Evolutionary conservation across 495 filamentous ascomycete species (phyloP), one percentile per base, ranked within the genome.

Genomic region (Podospora australis): DNA sequence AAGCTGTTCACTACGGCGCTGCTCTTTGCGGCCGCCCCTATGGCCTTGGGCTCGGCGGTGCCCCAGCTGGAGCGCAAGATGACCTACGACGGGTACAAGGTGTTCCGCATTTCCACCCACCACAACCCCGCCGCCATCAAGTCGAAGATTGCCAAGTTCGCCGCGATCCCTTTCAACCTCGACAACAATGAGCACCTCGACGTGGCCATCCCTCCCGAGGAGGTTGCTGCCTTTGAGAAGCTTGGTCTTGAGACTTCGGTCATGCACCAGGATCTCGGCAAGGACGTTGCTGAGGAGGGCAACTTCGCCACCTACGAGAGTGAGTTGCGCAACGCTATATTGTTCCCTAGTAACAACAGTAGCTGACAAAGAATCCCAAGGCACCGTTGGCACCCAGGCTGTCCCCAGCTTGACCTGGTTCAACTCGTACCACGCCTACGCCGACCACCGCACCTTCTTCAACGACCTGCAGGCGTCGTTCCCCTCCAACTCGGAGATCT

Each of bases 371-470:
- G 8, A 25, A 6, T 9, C 4, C 2, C 6, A 8, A 64, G 46
- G n/a, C 32, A 49, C 35, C n/a, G 44, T 54, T 1, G 40, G 40
- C 13, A 52, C 56, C 14, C 40, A 53, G 13, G 56, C 53, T 16
- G 29, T 59, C 20, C 57, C 57, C 29, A 53, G 49, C 49, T 11
- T 56, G 44, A 65, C 72, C 5, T 82, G 75, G 75, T 82, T 81
- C 64, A 67, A 78, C 52, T 58, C 70, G 29, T 83, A 82, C 54
- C 79, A 83, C 42, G 49, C 67, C 1, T 78, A 79, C 52, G 66
- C 61, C 7, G 78, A 81, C 48, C 80, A 84, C 53, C 24, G 76
- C 17, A 60, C 60, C 26, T 84, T 70, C 49, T 65, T 80, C 53
- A 63, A 60, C 11, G 75, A 79, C 41, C 69, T 84, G 6, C 58